phyloP scores from a whole-genome alignment of 345 rosid species.

The Eucalyptus regnans region DNA sequence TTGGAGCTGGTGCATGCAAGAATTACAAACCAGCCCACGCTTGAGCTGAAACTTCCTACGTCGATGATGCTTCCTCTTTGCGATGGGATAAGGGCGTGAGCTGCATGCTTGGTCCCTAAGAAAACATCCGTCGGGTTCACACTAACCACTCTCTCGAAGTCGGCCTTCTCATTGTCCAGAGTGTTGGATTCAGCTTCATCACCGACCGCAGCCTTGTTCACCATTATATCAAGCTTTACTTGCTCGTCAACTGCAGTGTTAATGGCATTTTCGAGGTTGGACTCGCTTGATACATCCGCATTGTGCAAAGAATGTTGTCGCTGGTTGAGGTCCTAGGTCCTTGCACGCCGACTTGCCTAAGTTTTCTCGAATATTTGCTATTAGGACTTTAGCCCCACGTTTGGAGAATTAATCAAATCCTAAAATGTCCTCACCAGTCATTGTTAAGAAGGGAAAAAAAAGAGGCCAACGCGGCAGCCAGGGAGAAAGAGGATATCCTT shows the following conservation, averaged over 20 bases:
- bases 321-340: not conserved
- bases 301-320: not conserved
- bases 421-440: not conserved
- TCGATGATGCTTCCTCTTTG: too few species aligned
- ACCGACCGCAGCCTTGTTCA: not conserved
- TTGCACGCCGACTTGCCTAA: not conserved
- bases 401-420: not conserved
- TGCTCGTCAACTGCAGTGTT: not conserved
- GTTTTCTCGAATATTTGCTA: not conserved
- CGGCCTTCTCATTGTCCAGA: too few species aligned
- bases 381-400: not conserved
- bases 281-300: slow-evolving; percentile 3
- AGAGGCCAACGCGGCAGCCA: not conserved
- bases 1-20: too few species aligned
- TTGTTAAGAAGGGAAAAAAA: not conserved
- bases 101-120: too few species aligned
- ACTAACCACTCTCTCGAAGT: too few species aligned
- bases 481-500: not conserved
- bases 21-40: too few species aligned
- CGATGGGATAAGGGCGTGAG: too few species aligned
- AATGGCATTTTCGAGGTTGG: not conserved
- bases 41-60: too few species aligned
- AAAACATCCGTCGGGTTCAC: too few species aligned
- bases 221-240: not conserved
- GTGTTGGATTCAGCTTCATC: not conserved